Evolutionary conservation across 805 yeast genomes (phyloP).

Genomic region (Clavispora carvajalis): DNA sequence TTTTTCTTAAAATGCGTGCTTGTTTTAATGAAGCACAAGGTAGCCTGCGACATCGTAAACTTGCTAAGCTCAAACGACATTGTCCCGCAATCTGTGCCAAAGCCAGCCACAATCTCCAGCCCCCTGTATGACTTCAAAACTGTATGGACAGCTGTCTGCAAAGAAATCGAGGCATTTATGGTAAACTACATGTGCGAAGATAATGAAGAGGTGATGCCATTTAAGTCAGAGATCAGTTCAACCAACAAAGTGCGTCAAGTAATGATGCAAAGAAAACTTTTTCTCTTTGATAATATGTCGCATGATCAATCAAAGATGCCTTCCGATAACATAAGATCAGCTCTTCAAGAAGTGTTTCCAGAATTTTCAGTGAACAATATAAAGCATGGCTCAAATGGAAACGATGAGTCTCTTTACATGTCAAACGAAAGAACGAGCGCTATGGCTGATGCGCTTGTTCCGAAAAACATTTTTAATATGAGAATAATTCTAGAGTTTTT

Average conservation of each 20-base stretch:
- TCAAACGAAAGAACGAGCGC: conserved; percentile 52
- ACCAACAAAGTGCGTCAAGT: conserved; percentile 20
- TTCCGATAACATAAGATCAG: conserved; percentile 26
- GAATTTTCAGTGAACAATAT: conserved; percentile 42
- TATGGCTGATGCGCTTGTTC: conserved; percentile 59
- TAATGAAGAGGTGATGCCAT: neutral
- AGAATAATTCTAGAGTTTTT: conserved; percentile 71
- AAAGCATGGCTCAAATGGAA: conserved; percentile 6
- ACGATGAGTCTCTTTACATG: conserved; percentile 41
- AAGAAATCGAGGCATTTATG: conserved; percentile 29
- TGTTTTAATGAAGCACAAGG: conserved; percentile 65
- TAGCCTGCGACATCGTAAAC: conserved; percentile 53
- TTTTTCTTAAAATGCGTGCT: conserved; percentile 60
- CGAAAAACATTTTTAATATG: conserved; percentile 74
- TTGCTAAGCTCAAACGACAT: conserved; percentile 21
- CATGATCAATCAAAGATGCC: conserved; percentile 17
- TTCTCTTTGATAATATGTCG: conserved; percentile 29
- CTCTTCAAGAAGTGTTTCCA: conserved; percentile 63
- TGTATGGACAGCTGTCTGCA: conserved; percentile 28
- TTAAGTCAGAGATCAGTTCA: conserved; percentile 2
- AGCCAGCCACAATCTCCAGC: conserved; percentile 4
- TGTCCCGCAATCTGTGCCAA: conserved; percentile 8
- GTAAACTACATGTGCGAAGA: conserved; percentile 29
- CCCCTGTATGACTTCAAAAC: conserved; percentile 16
- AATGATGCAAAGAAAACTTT: conserved; percentile 20